Evolutionary conservation across 2,329 filamentous ascomycete genomes (phyloP).

Genomic region (Colletotrichum musae): DNA sequence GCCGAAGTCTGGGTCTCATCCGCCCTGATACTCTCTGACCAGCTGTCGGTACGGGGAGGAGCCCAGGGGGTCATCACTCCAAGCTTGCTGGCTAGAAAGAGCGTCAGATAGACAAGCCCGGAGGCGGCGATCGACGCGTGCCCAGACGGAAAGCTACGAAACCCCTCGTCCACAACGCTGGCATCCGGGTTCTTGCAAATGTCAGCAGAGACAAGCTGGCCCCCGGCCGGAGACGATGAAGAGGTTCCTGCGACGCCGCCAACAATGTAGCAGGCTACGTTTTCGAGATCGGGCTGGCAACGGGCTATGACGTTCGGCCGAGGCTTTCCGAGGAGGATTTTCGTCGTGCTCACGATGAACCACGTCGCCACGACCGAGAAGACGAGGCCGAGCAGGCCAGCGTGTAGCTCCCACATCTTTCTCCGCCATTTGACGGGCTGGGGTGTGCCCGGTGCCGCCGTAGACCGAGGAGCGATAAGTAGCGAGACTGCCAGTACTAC

Average conservation of each 20-base stretch:
- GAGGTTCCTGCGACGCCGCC: conserved; percentile 66
- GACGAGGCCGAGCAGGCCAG: conserved; percentile 80
- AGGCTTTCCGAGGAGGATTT: conserved; percentile 72
- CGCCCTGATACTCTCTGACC: conserved; percentile 47
- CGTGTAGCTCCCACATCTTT: conserved; percentile 86
- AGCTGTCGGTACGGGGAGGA: conserved; percentile 63
- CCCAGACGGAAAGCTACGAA: conserved; percentile 71
- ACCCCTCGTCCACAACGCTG: conserved; percentile 75
- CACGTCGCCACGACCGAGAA: conserved; percentile 76
- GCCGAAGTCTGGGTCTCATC: background rate
- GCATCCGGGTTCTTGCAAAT: conserved; percentile 77
- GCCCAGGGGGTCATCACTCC: conserved; percentile 61
- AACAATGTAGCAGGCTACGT: conserved; percentile 68
- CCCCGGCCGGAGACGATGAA: conserved; percentile 64
- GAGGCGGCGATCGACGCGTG: conserved; percentile 73
- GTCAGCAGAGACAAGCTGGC: conserved; percentile 75
- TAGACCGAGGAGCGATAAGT: conserved; percentile 74
- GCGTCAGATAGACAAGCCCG: conserved; percentile 80
- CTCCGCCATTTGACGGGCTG: conserved; percentile 74
- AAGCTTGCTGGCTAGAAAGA: conserved; percentile 83
- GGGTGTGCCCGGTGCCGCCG: conserved; percentile 68
- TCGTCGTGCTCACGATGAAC: conserved; percentile 82
- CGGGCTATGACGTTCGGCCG: conserved; percentile 82
- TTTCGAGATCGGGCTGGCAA: conserved; percentile 77
- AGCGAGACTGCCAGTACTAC: conserved; percentile 75